Conservation (phyloP, 2,329 filamentous ascomycete genomes). For the Trichoderma aggressivum region DNA sequence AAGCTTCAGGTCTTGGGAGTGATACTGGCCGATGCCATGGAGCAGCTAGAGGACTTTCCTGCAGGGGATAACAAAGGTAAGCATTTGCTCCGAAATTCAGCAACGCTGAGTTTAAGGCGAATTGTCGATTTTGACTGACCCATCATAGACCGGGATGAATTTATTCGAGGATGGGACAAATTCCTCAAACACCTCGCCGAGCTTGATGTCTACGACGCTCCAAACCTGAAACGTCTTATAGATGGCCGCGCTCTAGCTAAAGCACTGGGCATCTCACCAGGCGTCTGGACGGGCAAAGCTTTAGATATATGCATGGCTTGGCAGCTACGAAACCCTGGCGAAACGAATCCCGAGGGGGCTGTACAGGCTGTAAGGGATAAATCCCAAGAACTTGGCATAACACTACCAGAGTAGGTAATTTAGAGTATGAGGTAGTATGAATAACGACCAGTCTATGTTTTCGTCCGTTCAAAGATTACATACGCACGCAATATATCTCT, state of each 20-base stretch:
- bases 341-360: conserved; percentile 55
- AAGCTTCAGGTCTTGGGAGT: conserved; percentile 66
- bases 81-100: neutral
- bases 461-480: neutral
- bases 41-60: conserved; percentile 35
- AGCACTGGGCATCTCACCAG: conserved; percentile 66
- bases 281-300: conserved; percentile 79
- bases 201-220: conserved; percentile 56
- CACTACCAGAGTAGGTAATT: neutral
- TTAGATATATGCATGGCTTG: conserved; percentile 79
- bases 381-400: conserved; percentile 50
- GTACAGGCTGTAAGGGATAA: conserved; percentile 56
- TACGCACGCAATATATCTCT: neutral
- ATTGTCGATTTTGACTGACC: neutral
- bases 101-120: neutral
- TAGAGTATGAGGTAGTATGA: neutral
- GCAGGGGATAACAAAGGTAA: neutral
- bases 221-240: conserved; percentile 60
- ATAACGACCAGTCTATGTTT: neutral
- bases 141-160: conserved; percentile 40
- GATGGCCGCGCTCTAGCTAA: conserved; percentile 72
- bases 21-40: conserved; percentile 60
- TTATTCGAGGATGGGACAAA: conserved; percentile 49
- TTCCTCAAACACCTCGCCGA: conserved; percentile 55
- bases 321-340: conserved; percentile 77